Evolutionary conservation across 2,329 filamentous ascomycete genomes (phyloP), one percentile per base, ranked within the genome.

Genomic region (Penicillium psychrosexuale): DNA sequence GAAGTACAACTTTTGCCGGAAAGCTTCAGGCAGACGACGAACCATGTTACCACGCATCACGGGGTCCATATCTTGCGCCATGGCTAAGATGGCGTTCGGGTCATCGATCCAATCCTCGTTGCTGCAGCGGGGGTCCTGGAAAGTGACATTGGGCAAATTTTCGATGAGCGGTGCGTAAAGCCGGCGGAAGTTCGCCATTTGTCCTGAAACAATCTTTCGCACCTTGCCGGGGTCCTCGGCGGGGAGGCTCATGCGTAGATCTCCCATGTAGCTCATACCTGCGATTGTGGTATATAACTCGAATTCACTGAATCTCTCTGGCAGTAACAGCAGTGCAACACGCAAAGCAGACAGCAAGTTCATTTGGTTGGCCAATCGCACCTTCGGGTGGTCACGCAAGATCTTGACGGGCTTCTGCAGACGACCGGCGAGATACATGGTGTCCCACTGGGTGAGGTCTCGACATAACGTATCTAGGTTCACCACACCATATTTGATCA

Each of bases 371-470:
- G 93, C 91, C 31, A 97, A 84, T 31, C 94, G 90, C 38, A 99
- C 91, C 47, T 87, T 87, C 0, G 94, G 90, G 67, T 99, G 90
- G 71, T 99, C 94, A 47, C 92, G 88, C 17, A 99, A 82, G 62
- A 99, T 97, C 78, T 99, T 97, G 74, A 96, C 94, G 1, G 94
- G 94, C 72, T 99, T 99, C 61, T 99, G 94, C 49, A 99, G 81
- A 33, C 94, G 89, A 4, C 94, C 94, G 6, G 95, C 94, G n/a
- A 99, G 83, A 73, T 99, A 99, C 27, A 99, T 80, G 0, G 91
- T 96, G 59, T 96, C 87, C 94, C 94, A 99, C 55, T 91, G 85
- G 30, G 85, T 88, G 24, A 99, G 82, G 70, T 99, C 94, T 39
- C 81, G 82, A 66, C 91, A 92, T 15, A 99, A 79, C 3, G 92